Evolutionary conservation across 2,329 filamentous ascomycete genomes (phyloP), one percentile per base, ranked within the genome.

Genomic region (Trichophyton benhamiae): DNA sequence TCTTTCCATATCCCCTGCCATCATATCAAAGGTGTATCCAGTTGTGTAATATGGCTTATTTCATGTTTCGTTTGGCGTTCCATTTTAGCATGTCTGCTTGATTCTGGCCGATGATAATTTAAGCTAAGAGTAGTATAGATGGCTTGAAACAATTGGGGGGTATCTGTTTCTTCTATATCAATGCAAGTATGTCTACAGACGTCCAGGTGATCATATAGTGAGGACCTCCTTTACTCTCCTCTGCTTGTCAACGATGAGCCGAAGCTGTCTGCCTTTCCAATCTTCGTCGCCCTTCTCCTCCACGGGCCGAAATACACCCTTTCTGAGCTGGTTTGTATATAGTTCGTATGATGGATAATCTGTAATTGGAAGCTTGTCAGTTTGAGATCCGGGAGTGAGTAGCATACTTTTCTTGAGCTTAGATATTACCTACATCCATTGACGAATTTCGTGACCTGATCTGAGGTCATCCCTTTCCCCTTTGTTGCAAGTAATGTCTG

Each of bases 381-480:
- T 44, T 17, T 44, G n/a, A 7, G 3, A 8, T 22, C 27, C 5
- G 6, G 27, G 6, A 30, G 27, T 5, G 5, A 20, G n/a, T 25
- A 15, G 5, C 7, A 33, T 41, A 20, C 17, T 27, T 20, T 38
- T 59, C 6, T 9, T 17, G 7, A 57, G 20, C 13, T 33, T 33
- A n/a, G 11, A 38, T 15, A 7, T 20, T 48, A 73, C 79, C 65
- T 70, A 82, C 79, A 84, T 65, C 84, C 83, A 70, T 87, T 81
- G 15, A 89, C 88, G 72, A 96, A 96, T 55, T 80, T 78, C 61
- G 83, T 78, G 49, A 96, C 89, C 71, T 92, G 82, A 61, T 89
- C 86, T 66, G 89, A 86, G 0, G 83, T 87, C 91, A 96, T 96
- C 33, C 89, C 91, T 0, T 79, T 81, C 0, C 88, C 89, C 65